Percentiles rank a stretch among this genome's conserved stretches.
These are phyloP conservation scores for Zygnema circumcarinatum DNA, from an alignment of 139 green algal genomes.

Conservation along the genomic window DNA sequence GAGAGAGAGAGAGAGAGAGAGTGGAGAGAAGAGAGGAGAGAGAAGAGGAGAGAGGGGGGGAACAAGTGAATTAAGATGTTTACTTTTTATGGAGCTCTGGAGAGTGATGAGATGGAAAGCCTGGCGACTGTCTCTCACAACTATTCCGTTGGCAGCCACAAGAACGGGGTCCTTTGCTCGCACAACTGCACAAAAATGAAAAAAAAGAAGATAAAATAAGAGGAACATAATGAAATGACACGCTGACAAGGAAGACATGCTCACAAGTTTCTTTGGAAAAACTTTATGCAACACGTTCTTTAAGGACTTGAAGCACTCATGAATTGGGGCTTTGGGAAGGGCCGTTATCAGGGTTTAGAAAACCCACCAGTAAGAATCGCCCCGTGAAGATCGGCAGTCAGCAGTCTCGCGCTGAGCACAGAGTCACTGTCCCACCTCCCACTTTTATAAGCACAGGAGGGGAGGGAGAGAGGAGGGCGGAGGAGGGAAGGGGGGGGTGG, in stretches of 20 bases:
- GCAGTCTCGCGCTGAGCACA: not conserved
- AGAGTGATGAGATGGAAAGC: constrained; percentile 6
- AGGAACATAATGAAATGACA: not conserved
- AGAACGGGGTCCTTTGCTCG: not conserved
- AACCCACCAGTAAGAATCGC: constrained; percentile 16
- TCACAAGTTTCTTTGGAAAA: not conserved
- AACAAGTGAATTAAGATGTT: not conserved
- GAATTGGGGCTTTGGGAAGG: not conserved
- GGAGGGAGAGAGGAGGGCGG: too few relatives aligned
- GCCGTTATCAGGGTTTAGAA: not conserved
- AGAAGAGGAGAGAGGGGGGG: not conserved
- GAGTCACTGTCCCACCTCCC: not conserved
- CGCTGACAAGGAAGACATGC: not conserved
- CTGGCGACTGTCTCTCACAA: constrained; percentile 3
- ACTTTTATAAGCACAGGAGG: too few relatives aligned
- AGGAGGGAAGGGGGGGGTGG: too few relatives aligned
- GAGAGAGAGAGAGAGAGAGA: not conserved
- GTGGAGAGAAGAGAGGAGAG: not conserved
- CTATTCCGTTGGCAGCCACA: not conserved
- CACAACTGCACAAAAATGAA: not conserved
- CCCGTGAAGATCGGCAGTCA: constrained; percentile 20
- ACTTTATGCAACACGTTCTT: constrained; percentile 9
- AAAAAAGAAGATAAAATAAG: not conserved
- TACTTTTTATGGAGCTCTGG: not conserved
- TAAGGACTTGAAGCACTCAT: not conserved